These are phyloP conservation scores for Cajanus cajan DNA, from an alignment of 306 rosid genomes.

Conservation along the genomic window DNA sequence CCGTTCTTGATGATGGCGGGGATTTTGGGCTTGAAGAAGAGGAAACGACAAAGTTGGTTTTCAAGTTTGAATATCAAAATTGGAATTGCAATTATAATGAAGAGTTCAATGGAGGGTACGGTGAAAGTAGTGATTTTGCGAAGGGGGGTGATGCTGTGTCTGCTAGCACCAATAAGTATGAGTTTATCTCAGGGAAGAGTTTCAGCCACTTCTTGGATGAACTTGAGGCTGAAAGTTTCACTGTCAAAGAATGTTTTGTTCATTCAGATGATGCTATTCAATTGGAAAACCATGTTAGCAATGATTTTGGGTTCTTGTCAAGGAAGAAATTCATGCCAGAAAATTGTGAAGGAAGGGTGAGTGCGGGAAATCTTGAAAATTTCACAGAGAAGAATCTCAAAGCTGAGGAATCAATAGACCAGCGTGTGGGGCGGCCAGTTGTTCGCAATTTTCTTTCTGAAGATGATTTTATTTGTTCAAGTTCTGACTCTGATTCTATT, in stretches of 20 bases:
- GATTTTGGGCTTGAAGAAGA: slow-evolving; percentile 30
- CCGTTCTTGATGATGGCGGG: not conserved
- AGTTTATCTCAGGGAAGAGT: slow-evolving; percentile 41
- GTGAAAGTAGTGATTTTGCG: slow-evolving; percentile 32
- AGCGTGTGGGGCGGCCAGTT: not conserved
- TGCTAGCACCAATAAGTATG: slow-evolving; percentile 42
- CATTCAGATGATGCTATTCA: slow-evolving; percentile 15
- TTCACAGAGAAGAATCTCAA: slow-evolving; percentile 22
- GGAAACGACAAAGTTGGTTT: slow-evolving; percentile 47
- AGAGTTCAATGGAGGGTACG: slow-evolving; percentile 34
- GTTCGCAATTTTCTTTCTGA: slow-evolving; percentile 36
- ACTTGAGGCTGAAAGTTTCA: slow-evolving; percentile 44
- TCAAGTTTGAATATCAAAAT: slow-evolving; percentile 71
- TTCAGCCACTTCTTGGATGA: slow-evolving; percentile 55
- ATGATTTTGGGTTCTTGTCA: slow-evolving; percentile 22
- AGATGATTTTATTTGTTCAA: slow-evolving; percentile 44
- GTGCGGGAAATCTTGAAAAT: slow-evolving; percentile 27
- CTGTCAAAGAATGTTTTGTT: slow-evolving; percentile 42
- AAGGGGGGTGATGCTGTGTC: slow-evolving; percentile 21
- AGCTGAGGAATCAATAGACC: not conserved
- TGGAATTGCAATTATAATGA: slow-evolving; percentile 36
- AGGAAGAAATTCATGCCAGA: slow-evolving; percentile 8
- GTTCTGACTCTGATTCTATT: slow-evolving; percentile 43
- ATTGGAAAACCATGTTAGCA: not conserved
- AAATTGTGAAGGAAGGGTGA: slow-evolving; percentile 13